Conservation (phyloP, 2,329 filamentous ascomycete genomes). For the Pezicula rhizophila region DNA sequence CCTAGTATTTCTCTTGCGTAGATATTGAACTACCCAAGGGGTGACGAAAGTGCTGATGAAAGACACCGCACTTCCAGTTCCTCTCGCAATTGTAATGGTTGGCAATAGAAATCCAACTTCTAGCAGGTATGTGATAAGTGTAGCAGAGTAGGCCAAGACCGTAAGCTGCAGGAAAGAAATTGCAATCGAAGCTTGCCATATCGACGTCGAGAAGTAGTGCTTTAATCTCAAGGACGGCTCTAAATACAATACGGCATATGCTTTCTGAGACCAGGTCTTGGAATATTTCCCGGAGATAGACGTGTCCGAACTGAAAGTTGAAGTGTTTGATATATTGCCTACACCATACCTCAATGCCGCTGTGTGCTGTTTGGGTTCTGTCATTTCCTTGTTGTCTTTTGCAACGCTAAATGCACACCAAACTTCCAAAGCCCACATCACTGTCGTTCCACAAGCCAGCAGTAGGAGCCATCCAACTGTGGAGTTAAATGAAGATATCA, state of each 20-base stretch:
- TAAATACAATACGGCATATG: conserved; percentile 17
- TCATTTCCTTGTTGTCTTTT: conserved; percentile 18
- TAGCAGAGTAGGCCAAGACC: conserved; percentile 40
- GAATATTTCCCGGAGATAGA: no score
- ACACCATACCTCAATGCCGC: background rate
- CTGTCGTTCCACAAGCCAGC: conserved; percentile 37
- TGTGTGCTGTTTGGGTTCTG: conserved; percentile 20
- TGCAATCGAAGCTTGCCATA: conserved; percentile 40
- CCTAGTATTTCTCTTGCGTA: conserved; percentile 8
- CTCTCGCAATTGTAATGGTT: conserved; percentile 37
- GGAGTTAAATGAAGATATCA: conserved; percentile 38
- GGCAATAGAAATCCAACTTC: conserved; percentile 39
- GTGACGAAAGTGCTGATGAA: conserved; percentile 44
- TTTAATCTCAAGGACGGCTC: conserved; percentile 18
- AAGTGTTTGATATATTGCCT: conserved; percentile 1
- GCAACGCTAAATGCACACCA: conserved; percentile 29
- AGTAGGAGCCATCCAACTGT: conserved; percentile 33
- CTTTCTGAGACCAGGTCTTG: background rate
- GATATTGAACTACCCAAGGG: conserved; percentile 36
- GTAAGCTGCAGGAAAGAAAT: conserved; percentile 45
- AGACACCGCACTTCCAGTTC: conserved; percentile 39
- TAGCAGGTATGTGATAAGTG: conserved; percentile 48
- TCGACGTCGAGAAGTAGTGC: conserved; percentile 29
- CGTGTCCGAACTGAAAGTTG: background rate
- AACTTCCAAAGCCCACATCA: conserved; percentile 30